Conservation (phyloP, 495 filamentous ascomycete genomes). For the Penicillium pancosmium region DNA sequence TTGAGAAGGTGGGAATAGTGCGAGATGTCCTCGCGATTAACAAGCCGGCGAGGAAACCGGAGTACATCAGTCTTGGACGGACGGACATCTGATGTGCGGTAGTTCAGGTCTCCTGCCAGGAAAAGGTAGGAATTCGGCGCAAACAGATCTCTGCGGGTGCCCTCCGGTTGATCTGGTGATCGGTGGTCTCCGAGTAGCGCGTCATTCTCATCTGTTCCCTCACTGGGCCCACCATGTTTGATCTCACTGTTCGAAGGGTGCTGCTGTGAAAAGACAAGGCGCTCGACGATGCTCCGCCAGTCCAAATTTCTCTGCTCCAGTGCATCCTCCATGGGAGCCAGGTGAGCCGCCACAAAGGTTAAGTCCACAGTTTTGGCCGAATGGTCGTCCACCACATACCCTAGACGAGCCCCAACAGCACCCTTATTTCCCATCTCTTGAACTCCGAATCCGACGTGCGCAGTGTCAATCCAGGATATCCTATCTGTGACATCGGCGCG, state of each 20-base stretch:
- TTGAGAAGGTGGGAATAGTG: slow-evolving; percentile 66
- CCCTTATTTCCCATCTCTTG: slow-evolving; percentile 94
- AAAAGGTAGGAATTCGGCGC: slow-evolving; percentile 76
- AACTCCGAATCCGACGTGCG: slow-evolving; percentile 78
- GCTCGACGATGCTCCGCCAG: slow-evolving; percentile 79
- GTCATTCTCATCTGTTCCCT: slow-evolving; percentile 39
- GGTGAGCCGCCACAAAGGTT: slow-evolving; percentile 85
- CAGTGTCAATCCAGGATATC: slow-evolving; percentile 64
- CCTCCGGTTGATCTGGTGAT: slow-evolving; percentile 22
- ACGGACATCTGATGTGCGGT: slow-evolving; percentile 69
- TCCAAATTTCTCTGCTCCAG: slow-evolving; percentile 74
- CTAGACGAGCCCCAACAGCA: slow-evolving; percentile 76
- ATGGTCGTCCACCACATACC: slow-evolving; percentile 43
- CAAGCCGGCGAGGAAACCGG: slow-evolving; percentile 63
- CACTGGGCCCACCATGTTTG: neutral
- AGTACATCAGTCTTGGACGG: slow-evolving; percentile 56
- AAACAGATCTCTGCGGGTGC: slow-evolving; percentile 59
- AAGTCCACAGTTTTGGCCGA: slow-evolving; percentile 57
- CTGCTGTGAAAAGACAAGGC: slow-evolving; percentile 66
- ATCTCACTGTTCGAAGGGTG: neutral
- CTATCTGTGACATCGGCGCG: slow-evolving; percentile 54
- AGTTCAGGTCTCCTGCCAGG: slow-evolving; percentile 91
- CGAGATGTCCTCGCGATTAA: slow-evolving; percentile 44
- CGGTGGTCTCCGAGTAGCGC: slow-evolving; percentile 42
- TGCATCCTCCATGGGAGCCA: slow-evolving; percentile 81